Evolutionary conservation across 2,329 filamentous ascomycete species (phyloP).

Genomic region (Hypoxylon sp.): DNA sequence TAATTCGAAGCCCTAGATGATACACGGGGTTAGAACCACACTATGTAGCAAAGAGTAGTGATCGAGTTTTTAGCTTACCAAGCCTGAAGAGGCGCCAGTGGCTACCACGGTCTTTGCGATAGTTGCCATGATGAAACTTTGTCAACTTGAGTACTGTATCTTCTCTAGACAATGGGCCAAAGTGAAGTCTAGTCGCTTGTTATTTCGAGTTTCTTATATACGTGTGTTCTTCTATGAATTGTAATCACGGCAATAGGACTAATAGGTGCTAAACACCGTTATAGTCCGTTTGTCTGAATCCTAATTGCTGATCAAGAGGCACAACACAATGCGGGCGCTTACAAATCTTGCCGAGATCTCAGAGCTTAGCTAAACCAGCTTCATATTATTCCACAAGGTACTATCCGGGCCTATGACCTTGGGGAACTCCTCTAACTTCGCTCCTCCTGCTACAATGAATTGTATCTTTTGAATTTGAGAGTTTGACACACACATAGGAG

Average conservation of each 20-base stretch:
- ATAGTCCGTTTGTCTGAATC: slow-evolving; percentile 13
- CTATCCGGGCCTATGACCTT: not conserved
- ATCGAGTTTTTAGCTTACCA: slow-evolving; percentile 53
- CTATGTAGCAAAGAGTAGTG: not conserved
- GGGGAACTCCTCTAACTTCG: not conserved
- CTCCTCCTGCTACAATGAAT: not conserved
- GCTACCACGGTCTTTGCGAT: slow-evolving; percentile 64
- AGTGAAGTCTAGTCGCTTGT: not conserved
- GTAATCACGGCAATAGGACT: slow-evolving; percentile 29
- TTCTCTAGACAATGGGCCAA: too few species aligned
- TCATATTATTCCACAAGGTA: not conserved
- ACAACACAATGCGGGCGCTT: slow-evolving; percentile 12
- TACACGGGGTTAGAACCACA: slow-evolving; percentile 7
- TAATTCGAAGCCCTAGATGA: slow-evolving; percentile 63
- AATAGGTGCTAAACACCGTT: slow-evolving; percentile 29
- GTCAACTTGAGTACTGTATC: too few species aligned
- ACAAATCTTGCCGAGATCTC: slow-evolving; percentile 22
- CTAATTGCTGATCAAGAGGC: not conserved
- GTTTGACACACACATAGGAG: not conserved
- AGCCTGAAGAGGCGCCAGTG: slow-evolving; percentile 63
- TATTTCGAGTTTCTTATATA: slow-evolving; percentile 10
- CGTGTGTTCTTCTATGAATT: not conserved
- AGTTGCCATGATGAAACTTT: slow-evolving; percentile 52
- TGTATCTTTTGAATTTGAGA: not conserved
- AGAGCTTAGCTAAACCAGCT: not conserved